Percentiles rank a stretch among this genome's conserved stretches.
phyloP scores from a whole-genome alignment of 352 stramenopile species.

The Globisporangium spiculum region DNA sequence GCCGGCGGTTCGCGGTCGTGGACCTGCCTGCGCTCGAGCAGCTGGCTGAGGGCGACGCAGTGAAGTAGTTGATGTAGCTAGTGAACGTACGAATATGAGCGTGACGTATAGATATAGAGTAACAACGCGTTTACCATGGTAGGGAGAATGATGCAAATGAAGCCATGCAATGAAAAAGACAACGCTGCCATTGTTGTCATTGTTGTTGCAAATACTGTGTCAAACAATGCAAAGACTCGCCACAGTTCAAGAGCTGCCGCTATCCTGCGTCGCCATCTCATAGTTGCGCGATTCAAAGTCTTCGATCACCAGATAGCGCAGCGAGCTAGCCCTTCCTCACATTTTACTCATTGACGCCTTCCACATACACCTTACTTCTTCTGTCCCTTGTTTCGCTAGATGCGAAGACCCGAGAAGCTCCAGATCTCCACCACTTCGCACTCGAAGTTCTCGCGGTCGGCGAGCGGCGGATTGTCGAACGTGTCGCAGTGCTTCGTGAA shows the following conservation, averaged over 20 bases:
- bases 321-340: neutral
- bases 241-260: neutral
- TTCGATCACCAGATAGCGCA: neutral
- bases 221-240: neutral
- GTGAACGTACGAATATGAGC: neutral
- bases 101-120: neutral
- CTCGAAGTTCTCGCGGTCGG: constrained; percentile 46
- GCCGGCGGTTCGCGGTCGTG: constrained; percentile 16
- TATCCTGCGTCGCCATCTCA: neutral
- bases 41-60: neutral
- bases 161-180: neutral
- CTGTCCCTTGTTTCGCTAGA: constrained; percentile 21
- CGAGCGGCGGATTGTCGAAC: constrained; percentile 59
- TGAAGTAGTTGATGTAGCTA: neutral
- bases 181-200: neutral
- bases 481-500: constrained; percentile 65
- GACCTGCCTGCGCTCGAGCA: constrained; percentile 8
- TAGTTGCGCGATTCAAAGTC: neutral
- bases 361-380: neutral
- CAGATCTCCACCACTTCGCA: constrained; percentile 69
- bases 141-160: neutral
- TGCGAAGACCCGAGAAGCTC: constrained; percentile 66
- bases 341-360: neutral
- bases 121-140: no score
- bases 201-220: neutral